These are phyloP conservation scores for Adansonia rubrostipa DNA, from an alignment of 441 rosid genomes.

Conservation along the genomic window DNA sequence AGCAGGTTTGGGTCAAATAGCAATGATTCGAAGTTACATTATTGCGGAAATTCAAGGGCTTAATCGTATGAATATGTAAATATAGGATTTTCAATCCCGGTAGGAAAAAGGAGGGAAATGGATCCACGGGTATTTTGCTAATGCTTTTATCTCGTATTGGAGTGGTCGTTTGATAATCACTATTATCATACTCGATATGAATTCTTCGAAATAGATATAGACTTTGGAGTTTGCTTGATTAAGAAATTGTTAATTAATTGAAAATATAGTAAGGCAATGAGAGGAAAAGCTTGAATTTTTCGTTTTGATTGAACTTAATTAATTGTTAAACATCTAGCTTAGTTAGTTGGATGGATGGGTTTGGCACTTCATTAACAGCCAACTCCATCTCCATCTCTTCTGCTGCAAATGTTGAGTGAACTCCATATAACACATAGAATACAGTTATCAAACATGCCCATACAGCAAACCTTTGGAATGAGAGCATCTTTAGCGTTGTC, in stretches of 20 bases:
- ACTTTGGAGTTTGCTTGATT: neutral
- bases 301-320: constrained; percentile 17
- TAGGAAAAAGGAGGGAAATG: too few relatives aligned
- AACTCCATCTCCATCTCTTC: constrained; percentile 56
- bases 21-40: too few relatives aligned
- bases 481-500: constrained; percentile 56
- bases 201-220: neutral
- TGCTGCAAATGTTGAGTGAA: constrained; percentile 78
- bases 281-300: neutral
- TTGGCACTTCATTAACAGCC: constrained; percentile 36
- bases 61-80: too few relatives aligned
- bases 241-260: neutral
- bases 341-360: constrained; percentile 43
- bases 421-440: constrained; percentile 82
- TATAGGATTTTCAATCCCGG: too few relatives aligned
- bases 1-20: too few relatives aligned
- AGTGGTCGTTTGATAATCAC: neutral
- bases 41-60: too few relatives aligned
- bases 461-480: constrained; percentile 69
- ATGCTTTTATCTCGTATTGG: neutral
- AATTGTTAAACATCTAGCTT: constrained; percentile 52
- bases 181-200: neutral
- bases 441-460: constrained; percentile 71
- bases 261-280: neutral
- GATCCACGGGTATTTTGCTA: neutral